A percentile compares a stretch with the other conserved stretches of the same genome.
Evolutionary conservation across 2,329 filamentous ascomycete species (phyloP).

Genomic region (Knufia fluminis): DNA sequence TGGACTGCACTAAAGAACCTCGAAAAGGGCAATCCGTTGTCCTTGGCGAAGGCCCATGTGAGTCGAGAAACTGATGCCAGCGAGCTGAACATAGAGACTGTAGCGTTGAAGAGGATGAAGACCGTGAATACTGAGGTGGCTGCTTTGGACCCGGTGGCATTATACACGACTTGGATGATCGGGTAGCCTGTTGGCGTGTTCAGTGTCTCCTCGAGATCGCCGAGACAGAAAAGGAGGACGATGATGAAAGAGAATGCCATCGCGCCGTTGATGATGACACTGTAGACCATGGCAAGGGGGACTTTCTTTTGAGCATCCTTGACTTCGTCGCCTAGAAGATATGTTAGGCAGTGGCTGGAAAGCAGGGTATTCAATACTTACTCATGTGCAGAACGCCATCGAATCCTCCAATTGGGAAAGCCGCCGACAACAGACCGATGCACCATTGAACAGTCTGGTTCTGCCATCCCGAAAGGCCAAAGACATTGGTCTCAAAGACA

Average conservation of each 20-base stretch:
- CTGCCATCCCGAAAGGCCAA: conserved; percentile 32
- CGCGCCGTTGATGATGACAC: conserved; percentile 29
- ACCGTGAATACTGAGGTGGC: conserved; percentile 38
- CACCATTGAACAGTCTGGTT: conserved; percentile 29
- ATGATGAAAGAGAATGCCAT: conserved; percentile 20
- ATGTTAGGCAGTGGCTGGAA: no score
- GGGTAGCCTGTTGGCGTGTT: conserved; percentile 33
- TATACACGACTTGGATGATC: conserved; percentile 38
- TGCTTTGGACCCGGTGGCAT: conserved; percentile 33
- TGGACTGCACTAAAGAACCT: conserved; percentile 26
- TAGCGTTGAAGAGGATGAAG: conserved; percentile 38
- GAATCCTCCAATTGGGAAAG: conserved; percentile 27
- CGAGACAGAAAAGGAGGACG: conserved; percentile 22
- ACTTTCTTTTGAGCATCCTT: conserved; percentile 32
- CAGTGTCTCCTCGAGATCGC: conserved; percentile 24
- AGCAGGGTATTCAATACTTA: no score
- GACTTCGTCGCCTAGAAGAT: conserved; percentile 30
- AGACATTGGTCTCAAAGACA: conserved; percentile 35
- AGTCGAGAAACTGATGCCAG: conserved; percentile 45
- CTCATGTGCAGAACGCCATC: conserved; percentile 42
- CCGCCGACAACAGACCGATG: conserved; percentile 30
- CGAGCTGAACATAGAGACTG: conserved; percentile 38
- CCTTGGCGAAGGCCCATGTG: conserved; percentile 45
- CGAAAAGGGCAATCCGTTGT: conserved; percentile 39
- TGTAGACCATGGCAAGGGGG: conserved; percentile 27